Evolutionary conservation across 495 filamentous ascomycete species (phyloP).

Genomic region (Evernia prunastri): DNA sequence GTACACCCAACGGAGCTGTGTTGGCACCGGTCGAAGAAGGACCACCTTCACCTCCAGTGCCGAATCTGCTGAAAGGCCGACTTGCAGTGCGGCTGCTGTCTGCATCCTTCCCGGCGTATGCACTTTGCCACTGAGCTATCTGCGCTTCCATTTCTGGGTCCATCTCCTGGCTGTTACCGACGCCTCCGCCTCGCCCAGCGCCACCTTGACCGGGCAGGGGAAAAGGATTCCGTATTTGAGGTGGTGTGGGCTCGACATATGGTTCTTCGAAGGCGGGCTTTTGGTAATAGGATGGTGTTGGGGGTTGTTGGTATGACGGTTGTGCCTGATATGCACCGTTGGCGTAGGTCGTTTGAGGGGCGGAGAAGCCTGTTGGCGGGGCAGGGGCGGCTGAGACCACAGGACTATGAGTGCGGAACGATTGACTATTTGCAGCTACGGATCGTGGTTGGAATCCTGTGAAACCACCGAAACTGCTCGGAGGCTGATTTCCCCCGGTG

Average conservation of each 20-base stretch:
- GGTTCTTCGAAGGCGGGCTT: slow-evolving; percentile 47
- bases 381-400: slow-evolving; percentile 40
- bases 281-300: slow-evolving; percentile 41
- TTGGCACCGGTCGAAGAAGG: slow-evolving; percentile 41
- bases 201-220: slow-evolving; percentile 50
- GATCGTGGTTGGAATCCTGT: slow-evolving; percentile 58
- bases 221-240: slow-evolving; percentile 83
- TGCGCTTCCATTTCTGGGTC: slow-evolving; percentile 89
- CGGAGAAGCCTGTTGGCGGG: slow-evolving; percentile 36
- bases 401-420: slow-evolving; percentile 39
- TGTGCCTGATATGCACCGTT: slow-evolving; percentile 42
- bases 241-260: slow-evolving; percentile 52
- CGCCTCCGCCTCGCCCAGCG: slow-evolving; percentile 28
- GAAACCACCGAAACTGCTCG: slow-evolving; percentile 39
- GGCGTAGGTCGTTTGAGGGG: slow-evolving; percentile 36
- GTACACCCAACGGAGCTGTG: slow-evolving; percentile 39
- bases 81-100: slow-evolving; percentile 34
- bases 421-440: slow-evolving; percentile 44
- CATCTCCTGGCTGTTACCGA: slow-evolving; percentile 42
- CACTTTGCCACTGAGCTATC: slow-evolving; percentile 94
- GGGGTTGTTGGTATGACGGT: slow-evolving; percentile 38
- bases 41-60: slow-evolving; percentile 29
- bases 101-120: slow-evolving; percentile 60
- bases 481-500: slow-evolving; percentile 24
- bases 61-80: slow-evolving; percentile 26